A percentile compares a stretch with the other conserved stretches of the same genome.
phyloP scores from a whole-genome alignment of 1,284 basidiomycete species.

The Ustanciosporium gigantosporum region DNA sequence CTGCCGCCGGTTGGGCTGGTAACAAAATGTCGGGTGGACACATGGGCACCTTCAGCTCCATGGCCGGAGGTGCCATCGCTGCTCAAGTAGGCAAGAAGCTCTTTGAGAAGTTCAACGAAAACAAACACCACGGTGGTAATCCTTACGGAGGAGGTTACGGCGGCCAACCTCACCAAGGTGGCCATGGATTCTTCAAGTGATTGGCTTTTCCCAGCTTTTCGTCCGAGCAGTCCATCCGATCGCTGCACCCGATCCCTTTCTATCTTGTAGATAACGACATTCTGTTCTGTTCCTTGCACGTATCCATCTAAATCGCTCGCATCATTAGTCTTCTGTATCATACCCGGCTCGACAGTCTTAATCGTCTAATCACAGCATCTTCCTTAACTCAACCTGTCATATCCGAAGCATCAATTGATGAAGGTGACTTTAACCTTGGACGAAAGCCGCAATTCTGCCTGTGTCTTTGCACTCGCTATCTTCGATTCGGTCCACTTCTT shows the following conservation, averaged over 20 bases:
- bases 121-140: conserved; percentile 17
- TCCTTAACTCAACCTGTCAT: neutral
- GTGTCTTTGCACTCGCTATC: conserved; percentile 33
- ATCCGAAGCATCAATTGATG: no score
- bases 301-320: neutral
- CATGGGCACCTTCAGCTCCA: conserved; percentile 30
- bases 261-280: no score
- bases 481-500: conserved; percentile 36
- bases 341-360: no score
- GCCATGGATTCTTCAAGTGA: conserved; percentile 25
- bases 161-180: neutral
- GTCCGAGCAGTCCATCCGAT: no score
- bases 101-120: conserved; percentile 33
- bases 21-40: conserved; percentile 48
- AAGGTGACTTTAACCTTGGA: conserved; percentile 5
- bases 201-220: neutral
- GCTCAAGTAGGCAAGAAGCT: conserved; percentile 50
- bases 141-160: conserved; percentile 9
- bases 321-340: no score
- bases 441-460: conserved; percentile 21
- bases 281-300: neutral
- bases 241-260: no score
- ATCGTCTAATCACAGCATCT: neutral
- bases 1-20: conserved; percentile 39
- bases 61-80: conserved; percentile 40